Evolutionary conservation across 306 rosid genomes (phyloP), one percentile per base, ranked within the genome.

Genomic region (Rubus parviflorus): DNA sequence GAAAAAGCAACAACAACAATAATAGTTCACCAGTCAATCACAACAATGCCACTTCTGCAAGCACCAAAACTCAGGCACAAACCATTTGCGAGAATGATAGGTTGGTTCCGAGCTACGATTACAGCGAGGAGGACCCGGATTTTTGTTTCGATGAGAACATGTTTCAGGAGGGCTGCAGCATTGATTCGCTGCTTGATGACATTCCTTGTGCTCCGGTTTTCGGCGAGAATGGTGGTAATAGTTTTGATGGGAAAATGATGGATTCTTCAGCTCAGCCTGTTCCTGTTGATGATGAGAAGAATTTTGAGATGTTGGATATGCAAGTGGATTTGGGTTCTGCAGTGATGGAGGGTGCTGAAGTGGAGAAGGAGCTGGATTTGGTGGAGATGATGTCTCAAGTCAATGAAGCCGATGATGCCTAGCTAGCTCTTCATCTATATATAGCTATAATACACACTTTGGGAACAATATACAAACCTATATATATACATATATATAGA

Each of bases 341-440:
- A 13, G 64, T 40, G 30, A 74, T 63, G 56, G 90, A 65, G 60
- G 79, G 45, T 70, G 82, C 19, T 73, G 85, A 85, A 65, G 91
- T 81, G 73, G 87, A 88, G 88, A 81, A 88, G 84, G 97, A 95
- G 81, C 14, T 90, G 82, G 97, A 92, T 82, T 91, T 95, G 84
- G 90, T 87, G 86, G 92, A 95, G 87, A 89, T 92, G 96, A 92
- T 92, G 66, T 79, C 84, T 53, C 91, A 82, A 41, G 87, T 82
- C 68, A 81, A 84, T 47, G 67, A 78, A 67, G 77, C 41, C 22
- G 43, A 48, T 23, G 53, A 47, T 22, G 20, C 30, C 2, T 57
- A 30, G 35, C 2, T 57, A 40, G 38, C 40, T 73, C 56, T 22
- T 25, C 10, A 20, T 23, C 16, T 45, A 47, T 15, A 13, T 45